Percentiles rank a stretch among this genome's conserved stretches.
phyloP scores from a whole-genome alignment of 2,329 filamentous ascomycete genomes.

The Ophiostoma ulmi region DNA sequence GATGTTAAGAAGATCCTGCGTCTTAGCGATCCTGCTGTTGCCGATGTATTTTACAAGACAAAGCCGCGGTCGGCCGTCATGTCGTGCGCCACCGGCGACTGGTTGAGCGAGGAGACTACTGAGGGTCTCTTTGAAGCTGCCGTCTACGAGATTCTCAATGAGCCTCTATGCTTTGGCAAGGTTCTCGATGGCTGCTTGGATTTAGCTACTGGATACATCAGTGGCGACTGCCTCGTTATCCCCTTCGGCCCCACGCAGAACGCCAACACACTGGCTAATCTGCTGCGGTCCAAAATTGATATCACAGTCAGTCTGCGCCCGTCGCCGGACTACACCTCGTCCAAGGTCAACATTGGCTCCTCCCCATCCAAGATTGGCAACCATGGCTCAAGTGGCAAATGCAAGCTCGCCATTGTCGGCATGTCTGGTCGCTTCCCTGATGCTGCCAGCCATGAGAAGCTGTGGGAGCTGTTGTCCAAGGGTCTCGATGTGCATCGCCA shows the following conservation, averaged over 20 bases:
- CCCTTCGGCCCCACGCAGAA: constrained; percentile 49
- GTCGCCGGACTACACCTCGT: constrained; percentile 34
- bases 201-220: constrained; percentile 39
- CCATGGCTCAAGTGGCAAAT: constrained; percentile 45
- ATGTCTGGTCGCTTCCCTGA: constrained; percentile 74
- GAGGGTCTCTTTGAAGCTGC: constrained; percentile 41
- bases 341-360: constrained; percentile 31
- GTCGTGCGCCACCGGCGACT: constrained; percentile 46
- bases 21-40: constrained; percentile 39
- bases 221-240: constrained; percentile 42
- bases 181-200: constrained; percentile 46
- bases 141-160: constrained; percentile 47
- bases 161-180: constrained; percentile 45
- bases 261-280: constrained; percentile 42
- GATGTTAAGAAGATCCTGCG: constrained; percentile 45
- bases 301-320: constrained; percentile 41
- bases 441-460: constrained; percentile 62
- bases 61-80: constrained; percentile 46
- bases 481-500: constrained; percentile 68
- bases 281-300: constrained; percentile 41
- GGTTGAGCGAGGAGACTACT: constrained; percentile 40
- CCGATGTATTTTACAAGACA: constrained; percentile 39
- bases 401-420: constrained; percentile 80
- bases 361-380: constrained; percentile 38
- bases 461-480: constrained; percentile 71